Percentiles rank a stretch among this genome's conserved stretches.
Conservation (phyloP, 169 alveolate genomes). For the Toxoplasma gondii region DNA sequence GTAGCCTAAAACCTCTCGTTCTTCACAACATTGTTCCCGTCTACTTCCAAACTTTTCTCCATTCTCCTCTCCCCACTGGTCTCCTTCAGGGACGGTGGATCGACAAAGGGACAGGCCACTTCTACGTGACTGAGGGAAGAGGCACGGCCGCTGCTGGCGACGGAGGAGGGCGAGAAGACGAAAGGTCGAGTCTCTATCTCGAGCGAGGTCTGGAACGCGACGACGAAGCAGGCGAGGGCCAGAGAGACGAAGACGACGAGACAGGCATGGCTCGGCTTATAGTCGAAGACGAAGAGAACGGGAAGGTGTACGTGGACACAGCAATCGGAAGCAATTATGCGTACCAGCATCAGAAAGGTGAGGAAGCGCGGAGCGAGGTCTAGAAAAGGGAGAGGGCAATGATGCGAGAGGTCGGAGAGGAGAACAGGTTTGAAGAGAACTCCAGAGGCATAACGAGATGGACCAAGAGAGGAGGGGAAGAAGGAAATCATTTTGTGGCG, state of each 20-base stretch:
- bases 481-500: too few relatives aligned
- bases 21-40: too few relatives aligned
- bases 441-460: too few relatives aligned
- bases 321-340: background rate
- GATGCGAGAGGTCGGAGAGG: too few relatives aligned
- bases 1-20: too few relatives aligned
- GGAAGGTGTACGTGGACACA: background rate
- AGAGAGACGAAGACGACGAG: background rate
- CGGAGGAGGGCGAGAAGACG: background rate
- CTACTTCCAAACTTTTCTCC: too few relatives aligned
- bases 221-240: background rate
- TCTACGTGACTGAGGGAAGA: conserved; percentile 24
- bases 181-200: background rate
- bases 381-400: background rate
- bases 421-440: too few relatives aligned
- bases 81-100: conserved; percentile 3
- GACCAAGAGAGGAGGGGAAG: too few relatives aligned
- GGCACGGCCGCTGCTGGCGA: background rate
- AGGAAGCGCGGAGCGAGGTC: background rate
- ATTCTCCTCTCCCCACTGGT: background rate
- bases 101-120: conserved; percentile 38
- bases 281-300: conserved; percentile 31
- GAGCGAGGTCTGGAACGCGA: background rate
- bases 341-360: conserved; percentile 39
- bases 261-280: background rate